Evolutionary conservation across 1,284 basidiomycete genomes (phyloP), one percentile per base, ranked within the genome.

Genomic region (Xerocomus amazonicus): DNA sequence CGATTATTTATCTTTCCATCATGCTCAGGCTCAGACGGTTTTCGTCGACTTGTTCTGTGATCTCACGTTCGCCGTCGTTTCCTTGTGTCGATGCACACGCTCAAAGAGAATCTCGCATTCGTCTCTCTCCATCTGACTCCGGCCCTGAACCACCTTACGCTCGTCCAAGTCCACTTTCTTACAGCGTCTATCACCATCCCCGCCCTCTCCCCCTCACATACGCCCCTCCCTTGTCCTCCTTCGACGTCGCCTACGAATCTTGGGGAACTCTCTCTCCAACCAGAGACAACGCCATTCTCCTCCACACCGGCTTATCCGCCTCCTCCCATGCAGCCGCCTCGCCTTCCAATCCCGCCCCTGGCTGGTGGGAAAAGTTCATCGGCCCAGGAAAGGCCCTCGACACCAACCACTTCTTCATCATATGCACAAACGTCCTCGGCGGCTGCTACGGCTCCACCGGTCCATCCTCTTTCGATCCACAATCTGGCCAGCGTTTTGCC

Each of bases 291-390:
- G 95, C 82, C 45, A 95, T 99, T 47, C 82, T 99, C n/a, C 78
- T 99, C 3, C 96, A 98, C 64, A 99, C 96, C 0, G 96, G 96
- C 23, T 78, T 99, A 3, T 94, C 90, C 2, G 96, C 96, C 0
- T 95, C 91, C 2, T 97, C 93, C 0, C 96, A 99, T 71, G 96
- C 97, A 1, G 94, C 94, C 0, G 89, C 89, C 10, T 90, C 90
- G 0, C 67, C 77, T 2, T 70, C 78, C 10, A 97, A 97, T 58
- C 83, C 91, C 0, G 73, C 90, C 0, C 80, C 85, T 19, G 96
- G 97, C 6, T 99, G 96, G 97, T 99, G 96, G 96, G 90, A 99
- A 70, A 89, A 90, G 60, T 99, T 98, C 71, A 93, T 99, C 54
- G 96, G 97, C 0, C 94, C 95, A 2, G 92, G 92, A 51, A 91